Conservation (phyloP, 2,329 filamentous ascomycete species). For the Hymenoscyphus occultus region DNA sequence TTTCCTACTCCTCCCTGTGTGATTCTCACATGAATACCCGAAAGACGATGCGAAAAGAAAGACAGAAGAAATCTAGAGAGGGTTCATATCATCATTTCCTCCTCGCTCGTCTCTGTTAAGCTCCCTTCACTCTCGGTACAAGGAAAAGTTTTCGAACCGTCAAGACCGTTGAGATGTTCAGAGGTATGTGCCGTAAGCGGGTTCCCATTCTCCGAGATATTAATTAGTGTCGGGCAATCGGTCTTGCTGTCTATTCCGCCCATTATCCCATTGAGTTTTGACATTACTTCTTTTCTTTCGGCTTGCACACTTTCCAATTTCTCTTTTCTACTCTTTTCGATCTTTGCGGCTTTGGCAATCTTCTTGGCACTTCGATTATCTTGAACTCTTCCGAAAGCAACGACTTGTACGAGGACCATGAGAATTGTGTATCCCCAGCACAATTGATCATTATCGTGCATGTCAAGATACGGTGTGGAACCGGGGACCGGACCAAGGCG, state of each 20-base stretch:
- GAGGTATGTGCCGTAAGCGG: too few relatives aligned
- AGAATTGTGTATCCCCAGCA: slow-evolving; percentile 41
- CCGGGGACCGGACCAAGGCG: slow-evolving; percentile 33
- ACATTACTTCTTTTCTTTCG: slow-evolving; percentile 3
- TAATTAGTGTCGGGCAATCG: background rate
- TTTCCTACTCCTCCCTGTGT: slow-evolving; percentile 5
- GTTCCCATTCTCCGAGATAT: background rate
- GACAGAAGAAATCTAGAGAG: background rate
- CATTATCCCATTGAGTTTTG: slow-evolving; percentile 4
- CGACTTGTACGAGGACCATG: slow-evolving; percentile 40
- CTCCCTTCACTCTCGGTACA: slow-evolving; percentile 21
- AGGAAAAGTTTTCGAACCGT: background rate
- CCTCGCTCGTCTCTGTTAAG: slow-evolving; percentile 28
- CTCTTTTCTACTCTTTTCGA: slow-evolving; percentile 14
- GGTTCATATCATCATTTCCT: slow-evolving; percentile 26
- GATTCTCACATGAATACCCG: slow-evolving; percentile 6
- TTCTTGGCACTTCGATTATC: slow-evolving; percentile 29
- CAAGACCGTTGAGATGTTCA: slow-evolving; percentile 3
- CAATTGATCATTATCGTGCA: slow-evolving; percentile 39
- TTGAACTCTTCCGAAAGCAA: slow-evolving; percentile 36
- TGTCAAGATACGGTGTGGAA: slow-evolving; percentile 36
- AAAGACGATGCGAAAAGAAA: background rate
- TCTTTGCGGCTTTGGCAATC: slow-evolving; percentile 23
- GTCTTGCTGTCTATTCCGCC: background rate
- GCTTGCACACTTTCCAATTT: slow-evolving; percentile 4